phyloP scores from a whole-genome alignment of 345 rosid species.

The Hirschfeldia incana region DNA sequence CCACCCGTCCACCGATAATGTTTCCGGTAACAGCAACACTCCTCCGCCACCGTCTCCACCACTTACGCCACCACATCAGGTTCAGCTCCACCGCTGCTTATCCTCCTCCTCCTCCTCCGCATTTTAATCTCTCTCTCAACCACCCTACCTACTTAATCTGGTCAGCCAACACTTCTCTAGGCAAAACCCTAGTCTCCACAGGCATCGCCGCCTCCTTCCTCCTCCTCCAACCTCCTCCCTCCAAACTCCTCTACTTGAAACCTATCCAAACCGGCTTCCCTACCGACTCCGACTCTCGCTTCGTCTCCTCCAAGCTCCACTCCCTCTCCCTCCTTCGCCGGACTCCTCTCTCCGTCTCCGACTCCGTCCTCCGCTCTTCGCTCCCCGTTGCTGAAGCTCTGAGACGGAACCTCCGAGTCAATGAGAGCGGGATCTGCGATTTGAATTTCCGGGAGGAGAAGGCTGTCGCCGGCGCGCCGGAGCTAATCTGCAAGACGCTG shows the following conservation, averaged over 20 bases:
- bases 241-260: conserved; percentile 69
- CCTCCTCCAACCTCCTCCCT: conserved; percentile 50
- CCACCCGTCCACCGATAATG: conserved; percentile 13
- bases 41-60: conserved; percentile 35
- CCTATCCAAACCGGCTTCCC: conserved; percentile 96
- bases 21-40: conserved; percentile 31
- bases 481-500: conserved; percentile 65
- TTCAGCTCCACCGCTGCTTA: background rate
- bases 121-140: conserved; percentile 53
- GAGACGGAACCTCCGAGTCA: background rate
- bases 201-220: conserved; percentile 91
- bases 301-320: conserved; percentile 64
- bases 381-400: conserved; percentile 49
- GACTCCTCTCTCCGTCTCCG: conserved; percentile 53
- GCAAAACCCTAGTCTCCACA: conserved; percentile 91
- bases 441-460: conserved; percentile 52
- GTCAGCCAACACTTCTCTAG: conserved; percentile 90
- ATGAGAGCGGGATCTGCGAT: conserved; percentile 47
- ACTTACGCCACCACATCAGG: conserved; percentile 8
- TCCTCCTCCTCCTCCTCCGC: background rate
- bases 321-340: conserved; percentile 57
- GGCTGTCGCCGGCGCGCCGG: conserved; percentile 39
- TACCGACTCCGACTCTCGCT: conserved; percentile 82
- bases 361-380: conserved; percentile 64
- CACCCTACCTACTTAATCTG: conserved; percentile 73